Base-by-base conservation (phyloP, 768 basidiomycete genomes). In the Calocera cornea region DNA sequence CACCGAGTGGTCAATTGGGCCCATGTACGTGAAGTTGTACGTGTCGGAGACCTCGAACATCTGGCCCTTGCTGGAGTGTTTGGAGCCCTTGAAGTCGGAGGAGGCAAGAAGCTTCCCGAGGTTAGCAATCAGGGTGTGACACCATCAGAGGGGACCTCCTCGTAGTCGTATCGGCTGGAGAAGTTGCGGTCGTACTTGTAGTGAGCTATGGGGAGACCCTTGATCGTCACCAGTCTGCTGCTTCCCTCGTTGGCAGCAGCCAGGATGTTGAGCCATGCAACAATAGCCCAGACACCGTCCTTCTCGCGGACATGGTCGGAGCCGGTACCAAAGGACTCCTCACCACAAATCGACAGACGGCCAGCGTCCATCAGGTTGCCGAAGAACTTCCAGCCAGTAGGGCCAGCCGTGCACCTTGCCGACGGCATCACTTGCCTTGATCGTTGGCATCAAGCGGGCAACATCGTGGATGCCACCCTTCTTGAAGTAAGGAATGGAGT, bases 281-380 rank as follows among this genome's bases (percentile, higher is more conserved):
- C 81, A 71, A 99, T 83, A 64, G 97, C 97, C 97, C 97, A 99
- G 60, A 99, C 80, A 71, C 97, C 97, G 73, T 99, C 97, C 83
- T 99, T 99, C 82, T 99, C 97, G 69, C 97, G 90, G 72, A 99
- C 95, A 77, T 99, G 97, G 78, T 99, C 97, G 17, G 95, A 98
- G 22, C 97, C 97, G 8, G 97, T 99, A 67, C 97, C 97, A 76
- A 99, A 99, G 1, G 92, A 95, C 79, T 99, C 97, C 76, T 99
- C 97, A 68, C 97, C 97, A 73, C 97, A 99, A 75, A 99, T 98
- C 64, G 95, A 97, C 64, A 99, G 84, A 50, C 92, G 84, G 0
- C 95, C 95, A n/a, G 97, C 97, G 76, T 99, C 97, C 97, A 99
- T 99, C 72, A 99, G 81, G 79, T 98, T 99, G 60, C 97, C 97